Evolutionary conservation across 192 early-diverging fungal genomes (phyloP).

Genomic region (Oehlia diaphana): DNA sequence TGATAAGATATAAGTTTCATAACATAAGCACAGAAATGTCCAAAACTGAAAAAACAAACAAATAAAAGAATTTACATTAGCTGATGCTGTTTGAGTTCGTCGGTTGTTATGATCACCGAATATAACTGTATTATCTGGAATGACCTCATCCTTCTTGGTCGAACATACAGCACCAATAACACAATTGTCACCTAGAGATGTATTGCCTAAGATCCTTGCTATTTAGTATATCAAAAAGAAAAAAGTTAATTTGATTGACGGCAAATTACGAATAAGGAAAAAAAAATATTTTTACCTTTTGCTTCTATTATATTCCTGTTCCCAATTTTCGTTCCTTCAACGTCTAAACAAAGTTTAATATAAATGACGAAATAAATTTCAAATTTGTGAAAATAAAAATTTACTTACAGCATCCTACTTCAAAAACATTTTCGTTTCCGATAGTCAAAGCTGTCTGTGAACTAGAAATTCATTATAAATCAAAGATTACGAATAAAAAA

Average conservation of each 20-base stretch:
- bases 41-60: not conserved
- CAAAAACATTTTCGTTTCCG: slow-evolving; percentile 74
- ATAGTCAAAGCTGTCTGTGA: slow-evolving; percentile 55
- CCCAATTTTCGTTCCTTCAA: slow-evolving; percentile 67
- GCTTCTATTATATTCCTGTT: slow-evolving; percentile 65
- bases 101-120: slow-evolving; percentile 57
- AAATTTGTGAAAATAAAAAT: not conserved
- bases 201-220: slow-evolving; percentile 58
- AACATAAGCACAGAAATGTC: not conserved
- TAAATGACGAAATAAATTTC: not conserved
- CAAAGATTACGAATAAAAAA: not conserved
- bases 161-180: slow-evolving; percentile 70
- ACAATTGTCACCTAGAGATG: slow-evolving; percentile 65
- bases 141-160: slow-evolving; percentile 56
- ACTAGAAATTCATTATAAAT: slow-evolving; percentile 29
- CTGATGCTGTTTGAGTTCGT: slow-evolving; percentile 47
- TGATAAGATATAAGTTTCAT: slow-evolving; percentile 11
- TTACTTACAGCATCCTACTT: slow-evolving; percentile 66
- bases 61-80: slow-evolving; percentile 28
- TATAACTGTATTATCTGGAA: slow-evolving; percentile 67
- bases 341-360: slow-evolving; percentile 38
- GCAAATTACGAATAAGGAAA: not conserved
- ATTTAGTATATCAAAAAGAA: not conserved
- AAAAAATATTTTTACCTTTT: slow-evolving; percentile 46
- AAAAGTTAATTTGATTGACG: not conserved